Evolutionary conservation across 148 eudicot genomes (phyloP).

Genomic region (Rhododendron ovatum): DNA sequence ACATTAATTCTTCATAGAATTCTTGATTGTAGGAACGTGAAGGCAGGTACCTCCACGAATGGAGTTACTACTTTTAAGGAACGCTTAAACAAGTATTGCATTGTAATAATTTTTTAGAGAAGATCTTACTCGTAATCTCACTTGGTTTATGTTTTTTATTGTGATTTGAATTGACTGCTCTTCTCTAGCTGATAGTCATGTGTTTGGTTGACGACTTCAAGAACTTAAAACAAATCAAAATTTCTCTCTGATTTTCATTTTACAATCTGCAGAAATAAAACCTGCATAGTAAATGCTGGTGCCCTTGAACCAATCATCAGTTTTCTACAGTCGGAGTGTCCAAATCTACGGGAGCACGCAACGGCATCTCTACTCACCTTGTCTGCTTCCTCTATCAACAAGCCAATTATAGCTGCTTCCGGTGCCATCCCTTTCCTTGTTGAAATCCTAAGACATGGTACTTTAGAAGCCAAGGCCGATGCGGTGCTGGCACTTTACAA

Average conservation of each 20-base stretch:
- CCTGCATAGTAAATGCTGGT: slow-evolving; percentile 75
- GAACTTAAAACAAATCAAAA: background rate
- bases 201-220: background rate
- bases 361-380: slow-evolving; percentile 80
- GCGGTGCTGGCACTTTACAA: slow-evolving; percentile 86
- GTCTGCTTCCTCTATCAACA: slow-evolving; percentile 78
- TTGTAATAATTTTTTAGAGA: background rate
- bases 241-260: slow-evolving; percentile 13
- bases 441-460: slow-evolving; percentile 46
- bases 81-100: background rate
- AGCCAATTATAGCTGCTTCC: slow-evolving; percentile 61
- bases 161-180: background rate
- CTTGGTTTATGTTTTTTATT: background rate
- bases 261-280: slow-evolving; percentile 63
- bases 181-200: background rate
- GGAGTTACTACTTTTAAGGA: background rate
- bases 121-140: background rate
- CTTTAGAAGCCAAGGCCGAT: slow-evolving; percentile 73
- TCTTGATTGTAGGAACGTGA: background rate
- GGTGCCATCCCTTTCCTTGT: slow-evolving; percentile 89
- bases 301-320: slow-evolving; percentile 68
- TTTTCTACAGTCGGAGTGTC: slow-evolving; percentile 51
- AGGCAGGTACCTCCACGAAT: background rate
- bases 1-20: background rate
- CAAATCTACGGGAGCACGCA: slow-evolving; percentile 71